Base-by-base conservation (phyloP, 345 rosid genomes). In the Linum tenue region DNA sequence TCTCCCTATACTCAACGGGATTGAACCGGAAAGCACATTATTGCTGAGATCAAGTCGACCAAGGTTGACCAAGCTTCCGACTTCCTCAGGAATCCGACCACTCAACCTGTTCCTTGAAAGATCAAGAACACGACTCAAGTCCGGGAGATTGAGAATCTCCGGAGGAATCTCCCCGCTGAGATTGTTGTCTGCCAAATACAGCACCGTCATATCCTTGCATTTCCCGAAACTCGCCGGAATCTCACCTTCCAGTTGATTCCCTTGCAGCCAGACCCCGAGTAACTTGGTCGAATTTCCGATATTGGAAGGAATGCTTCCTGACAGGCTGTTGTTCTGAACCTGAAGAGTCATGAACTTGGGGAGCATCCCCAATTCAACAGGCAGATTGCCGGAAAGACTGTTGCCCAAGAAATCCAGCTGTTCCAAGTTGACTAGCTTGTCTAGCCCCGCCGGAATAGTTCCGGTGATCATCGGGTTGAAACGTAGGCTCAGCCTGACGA, bases 61-160 rank as follows among this genome's bases (percentile, higher is more conserved):
- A 37, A 70, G 53, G 15, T 22, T 65, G 37, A 42, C 15, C 65
- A 71, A 71, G 10, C 7, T 60, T 57, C 69, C 66, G 31, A 71
- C 64, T 41, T 71, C 64, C 61, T 55, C 35, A 3, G 78, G 78
- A 16, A 75, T 70, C 39, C 59, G 63, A 15, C 66, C 79, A 1
- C 60, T 39, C 8, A 75, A 39, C 6, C 14, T 12, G 38, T 76
- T 72, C 7, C 57, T 5, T 40, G 69, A 59, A 9, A 72, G 70
- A 43, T 72, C 70, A 1, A 72, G 59, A 1, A 5, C 7, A 38
- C 31, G 36, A 36, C 61, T 50, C 14, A 73, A 56, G 2, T 62
- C 64, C 15, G 3, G 31, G 15, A 69, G 50, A 3, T 31, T 60
- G 2, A 72, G 58, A 3, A 73, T 22, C 31, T 65, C 70, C 3